A percentile compares a stretch with the other conserved stretches of the same genome.
phyloP scores from a whole-genome alignment of 2,329 filamentous ascomycete species.

The Chaetomiaceae sp. region DNA sequence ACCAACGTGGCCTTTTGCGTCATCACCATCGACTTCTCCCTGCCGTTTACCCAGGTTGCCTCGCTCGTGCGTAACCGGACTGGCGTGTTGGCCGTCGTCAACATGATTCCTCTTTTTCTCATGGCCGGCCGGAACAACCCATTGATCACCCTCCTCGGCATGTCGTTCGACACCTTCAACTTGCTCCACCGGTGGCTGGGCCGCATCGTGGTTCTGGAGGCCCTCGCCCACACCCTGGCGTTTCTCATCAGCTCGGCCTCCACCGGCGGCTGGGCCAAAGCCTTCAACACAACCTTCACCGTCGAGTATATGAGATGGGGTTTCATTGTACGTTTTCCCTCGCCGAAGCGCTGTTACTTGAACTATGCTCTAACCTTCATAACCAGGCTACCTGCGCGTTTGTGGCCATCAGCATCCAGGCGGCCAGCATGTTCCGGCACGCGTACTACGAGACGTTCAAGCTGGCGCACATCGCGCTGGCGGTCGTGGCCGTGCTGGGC shows the following conservation, averaged over 20 bases:
- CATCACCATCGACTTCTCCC: constrained; percentile 55
- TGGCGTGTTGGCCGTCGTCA: constrained; percentile 64
- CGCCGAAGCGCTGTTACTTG: neutral
- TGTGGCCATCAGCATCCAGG: constrained; percentile 59
- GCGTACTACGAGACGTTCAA: constrained; percentile 78
- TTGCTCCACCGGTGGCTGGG: constrained; percentile 75
- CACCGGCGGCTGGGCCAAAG: constrained; percentile 42
- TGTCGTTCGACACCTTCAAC: constrained; percentile 80
- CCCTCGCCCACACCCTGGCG: constrained; percentile 58
- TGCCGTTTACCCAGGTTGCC: constrained; percentile 38
- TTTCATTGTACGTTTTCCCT: constrained; percentile 50
- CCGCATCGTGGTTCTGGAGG: constrained; percentile 66
- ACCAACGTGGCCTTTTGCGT: constrained; percentile 75
- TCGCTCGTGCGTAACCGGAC: constrained; percentile 59
- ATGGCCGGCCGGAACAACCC: constrained; percentile 74
- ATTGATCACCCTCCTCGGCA: constrained; percentile 62
- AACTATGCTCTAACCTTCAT: constrained; percentile 10
- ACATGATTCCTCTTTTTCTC: constrained; percentile 72
- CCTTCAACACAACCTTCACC: constrained; percentile 31
- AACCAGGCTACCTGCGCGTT: constrained; percentile 52
- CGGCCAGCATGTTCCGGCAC: constrained; percentile 64
- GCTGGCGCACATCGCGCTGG: constrained; percentile 61
- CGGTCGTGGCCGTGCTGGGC: constrained; percentile 52
- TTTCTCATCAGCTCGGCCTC: constrained; percentile 44
- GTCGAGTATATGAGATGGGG: constrained; percentile 52